Percentiles rank a stretch among this genome's conserved stretches.
These are phyloP conservation scores for Tetracentron sinense DNA, from an alignment of 164 flowering plant genomes.

Conservation along the genomic window DNA sequence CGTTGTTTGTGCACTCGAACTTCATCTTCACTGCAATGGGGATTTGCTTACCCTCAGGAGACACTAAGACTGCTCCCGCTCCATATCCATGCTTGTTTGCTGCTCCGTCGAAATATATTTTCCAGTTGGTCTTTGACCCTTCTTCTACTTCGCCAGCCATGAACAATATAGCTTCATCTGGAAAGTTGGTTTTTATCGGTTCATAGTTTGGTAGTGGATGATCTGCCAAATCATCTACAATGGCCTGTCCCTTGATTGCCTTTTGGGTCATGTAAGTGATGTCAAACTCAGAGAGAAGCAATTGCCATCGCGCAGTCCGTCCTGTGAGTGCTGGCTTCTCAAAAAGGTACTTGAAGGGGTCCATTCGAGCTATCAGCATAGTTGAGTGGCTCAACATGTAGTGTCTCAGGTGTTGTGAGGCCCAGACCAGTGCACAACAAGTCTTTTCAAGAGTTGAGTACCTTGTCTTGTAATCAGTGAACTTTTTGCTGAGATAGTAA, in stretches of 20 bases:
- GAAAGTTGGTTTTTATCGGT: background rate
- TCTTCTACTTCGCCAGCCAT: background rate
- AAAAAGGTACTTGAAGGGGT: background rate
- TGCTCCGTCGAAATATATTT: background rate
- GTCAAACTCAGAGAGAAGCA: background rate
- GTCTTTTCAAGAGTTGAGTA: background rate
- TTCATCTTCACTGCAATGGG: background rate
- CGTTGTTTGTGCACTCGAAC: background rate
- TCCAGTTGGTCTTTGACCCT: background rate
- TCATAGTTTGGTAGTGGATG: background rate
- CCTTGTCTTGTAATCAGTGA: background rate
- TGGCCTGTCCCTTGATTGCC: background rate
- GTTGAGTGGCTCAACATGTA: background rate
- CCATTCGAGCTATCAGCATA: background rate
- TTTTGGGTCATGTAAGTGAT: background rate
- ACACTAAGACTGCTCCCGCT: background rate
- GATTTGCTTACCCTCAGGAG: background rate
- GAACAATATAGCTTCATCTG: background rate
- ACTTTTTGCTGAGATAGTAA: constrained; percentile 4
- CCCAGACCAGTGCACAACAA: background rate
- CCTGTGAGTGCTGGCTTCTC: background rate
- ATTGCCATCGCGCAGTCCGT: background rate
- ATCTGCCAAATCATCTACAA: background rate
- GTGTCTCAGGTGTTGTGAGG: background rate
- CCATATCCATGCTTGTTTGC: background rate